Evolutionary conservation across 129 eudicot species (phyloP).

Genomic region (Solidago caesia): DNA sequence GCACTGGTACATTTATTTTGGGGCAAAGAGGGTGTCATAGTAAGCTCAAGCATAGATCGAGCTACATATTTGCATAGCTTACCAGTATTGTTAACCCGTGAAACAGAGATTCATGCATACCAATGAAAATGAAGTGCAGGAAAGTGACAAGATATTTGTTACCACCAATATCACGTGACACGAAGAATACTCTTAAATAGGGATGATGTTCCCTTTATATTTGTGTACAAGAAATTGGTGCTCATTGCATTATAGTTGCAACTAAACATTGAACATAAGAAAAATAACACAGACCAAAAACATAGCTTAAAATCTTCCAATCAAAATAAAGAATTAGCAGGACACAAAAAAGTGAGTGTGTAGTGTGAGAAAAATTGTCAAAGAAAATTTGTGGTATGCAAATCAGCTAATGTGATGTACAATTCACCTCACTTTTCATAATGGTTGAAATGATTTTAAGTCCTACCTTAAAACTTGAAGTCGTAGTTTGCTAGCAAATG

Average conservation of each 20-base stretch:
- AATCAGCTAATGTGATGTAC: background rate
- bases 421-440: background rate
- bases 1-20: background rate
- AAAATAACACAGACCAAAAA: background rate
- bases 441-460: background rate
- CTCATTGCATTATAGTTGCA: too few relatives aligned
- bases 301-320: background rate
- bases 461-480: background rate
- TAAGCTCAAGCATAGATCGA: background rate
- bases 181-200: background rate
- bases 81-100: background rate
- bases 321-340: background rate
- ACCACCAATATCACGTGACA: background rate
- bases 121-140: background rate
- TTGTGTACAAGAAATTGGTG: too few relatives aligned
- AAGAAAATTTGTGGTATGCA: background rate
- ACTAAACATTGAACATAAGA: background rate
- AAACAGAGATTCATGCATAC: background rate
- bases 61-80: background rate
- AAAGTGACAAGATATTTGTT: background rate
- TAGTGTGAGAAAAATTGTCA: background rate
- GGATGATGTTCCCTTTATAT: background rate
- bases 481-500: background rate
- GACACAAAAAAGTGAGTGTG: background rate
- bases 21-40: background rate